Conservation (phyloP, 1,284 basidiomycete species). For the Fomitopsis betulina region DNA sequence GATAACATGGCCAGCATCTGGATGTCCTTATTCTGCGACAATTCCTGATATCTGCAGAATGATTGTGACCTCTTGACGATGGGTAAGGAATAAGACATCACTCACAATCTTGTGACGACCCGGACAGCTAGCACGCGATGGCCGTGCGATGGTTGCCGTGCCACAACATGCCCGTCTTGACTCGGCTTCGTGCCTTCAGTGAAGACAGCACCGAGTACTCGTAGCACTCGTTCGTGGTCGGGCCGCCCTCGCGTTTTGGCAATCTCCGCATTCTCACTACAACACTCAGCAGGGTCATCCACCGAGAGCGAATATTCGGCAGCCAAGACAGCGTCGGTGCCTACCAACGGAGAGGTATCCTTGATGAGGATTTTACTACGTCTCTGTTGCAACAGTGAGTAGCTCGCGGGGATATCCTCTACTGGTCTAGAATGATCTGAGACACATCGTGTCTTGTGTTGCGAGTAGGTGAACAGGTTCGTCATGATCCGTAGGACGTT, state of each 20-base stretch:
- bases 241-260: constrained; percentile 58
- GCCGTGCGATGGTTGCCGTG: not conserved
- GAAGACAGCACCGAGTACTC: constrained; percentile 53
- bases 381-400: constrained; percentile 39
- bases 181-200: constrained; percentile 13
- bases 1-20: constrained; percentile 83
- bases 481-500: constrained; percentile 70
- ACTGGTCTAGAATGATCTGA: constrained; percentile 33
- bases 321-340: constrained; percentile 61
- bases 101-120: constrained; percentile 27
- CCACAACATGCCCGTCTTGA: not conserved
- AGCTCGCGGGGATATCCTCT: constrained; percentile 28
- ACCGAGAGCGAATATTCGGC: constrained; percentile 54
- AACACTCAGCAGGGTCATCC: constrained; percentile 42
- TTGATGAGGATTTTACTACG: constrained; percentile 67
- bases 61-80: not conserved
- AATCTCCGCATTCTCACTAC: constrained; percentile 53
- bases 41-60: constrained; percentile 52
- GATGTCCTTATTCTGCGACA: constrained; percentile 64
- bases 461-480: constrained; percentile 62
- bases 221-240: constrained; percentile 75
- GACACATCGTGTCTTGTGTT: constrained; percentile 35
- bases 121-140: constrained; percentile 12
- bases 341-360: constrained; percentile 49
- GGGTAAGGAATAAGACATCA: not conserved